Conservation (phyloP, 805 yeast genomes). For the Saturnispora quitensis region DNA sequence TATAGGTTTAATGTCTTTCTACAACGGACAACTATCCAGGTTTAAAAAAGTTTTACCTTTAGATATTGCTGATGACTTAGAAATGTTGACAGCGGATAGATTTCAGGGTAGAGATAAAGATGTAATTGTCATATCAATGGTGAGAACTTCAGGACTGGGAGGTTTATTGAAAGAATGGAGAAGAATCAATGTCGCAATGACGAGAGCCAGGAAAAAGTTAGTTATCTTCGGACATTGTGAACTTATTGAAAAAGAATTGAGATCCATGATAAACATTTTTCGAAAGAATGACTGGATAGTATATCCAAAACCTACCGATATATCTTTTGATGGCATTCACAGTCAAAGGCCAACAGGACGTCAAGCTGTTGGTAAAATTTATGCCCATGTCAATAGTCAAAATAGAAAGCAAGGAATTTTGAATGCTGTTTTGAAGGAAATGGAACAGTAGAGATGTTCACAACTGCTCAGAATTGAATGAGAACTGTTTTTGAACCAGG, state of each 20-base stretch:
- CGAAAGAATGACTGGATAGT: slow-evolving; percentile 56
- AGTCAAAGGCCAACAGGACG: not conserved
- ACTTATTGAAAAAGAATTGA: slow-evolving; percentile 48
- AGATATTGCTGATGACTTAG: slow-evolving; percentile 36
- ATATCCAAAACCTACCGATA: slow-evolving; percentile 43
- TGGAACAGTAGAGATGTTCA: not conserved
- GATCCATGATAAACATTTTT: slow-evolving; percentile 52
- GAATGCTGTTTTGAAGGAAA: not conserved
- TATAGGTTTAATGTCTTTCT: slow-evolving; percentile 86
- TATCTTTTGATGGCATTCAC: not conserved
- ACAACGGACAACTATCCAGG: slow-evolving; percentile 67
- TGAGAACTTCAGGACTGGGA: slow-evolving; percentile 76
- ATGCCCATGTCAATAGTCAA: not conserved
- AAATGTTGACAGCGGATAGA: slow-evolving; percentile 86
- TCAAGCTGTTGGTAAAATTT: slow-evolving; percentile 8
- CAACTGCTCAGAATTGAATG: no score
- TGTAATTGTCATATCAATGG: slow-evolving; percentile 82
- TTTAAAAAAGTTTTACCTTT: slow-evolving; percentile 23
- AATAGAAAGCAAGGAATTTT: slow-evolving; percentile 6
- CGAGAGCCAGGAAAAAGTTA: slow-evolving; percentile 79
- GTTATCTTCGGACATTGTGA: slow-evolving; percentile 71
- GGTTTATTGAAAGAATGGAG: slow-evolving; percentile 81
- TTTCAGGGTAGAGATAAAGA: slow-evolving; percentile 96
- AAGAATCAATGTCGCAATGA: slow-evolving; percentile 88
- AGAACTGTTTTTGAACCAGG: no score